These are phyloP conservation scores for Lepidopterella palustris DNA, from an alignment of 495 filamentous ascomycete species.

Conservation along the genomic window DNA sequence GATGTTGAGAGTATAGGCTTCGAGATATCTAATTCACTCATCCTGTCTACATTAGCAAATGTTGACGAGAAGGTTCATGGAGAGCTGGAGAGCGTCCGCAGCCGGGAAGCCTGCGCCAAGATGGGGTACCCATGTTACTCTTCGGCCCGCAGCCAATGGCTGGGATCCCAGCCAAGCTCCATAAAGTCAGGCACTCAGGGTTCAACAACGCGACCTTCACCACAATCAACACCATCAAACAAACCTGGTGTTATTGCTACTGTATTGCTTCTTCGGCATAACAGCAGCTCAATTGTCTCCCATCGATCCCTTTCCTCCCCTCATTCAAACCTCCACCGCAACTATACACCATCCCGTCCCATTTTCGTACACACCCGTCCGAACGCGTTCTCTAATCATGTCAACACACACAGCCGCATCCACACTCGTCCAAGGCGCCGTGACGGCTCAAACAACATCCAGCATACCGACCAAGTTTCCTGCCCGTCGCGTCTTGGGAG, in stretches of 20 bases:
- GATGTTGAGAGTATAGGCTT: too few relatives aligned
- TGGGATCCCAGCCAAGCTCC: neutral
- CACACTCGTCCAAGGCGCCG: conserved; percentile 9
- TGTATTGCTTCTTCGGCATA: neutral
- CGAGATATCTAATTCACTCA: too few relatives aligned
- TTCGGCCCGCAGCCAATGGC: neutral
- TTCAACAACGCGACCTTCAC: neutral
- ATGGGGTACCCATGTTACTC: neutral
- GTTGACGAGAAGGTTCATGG: too few relatives aligned
- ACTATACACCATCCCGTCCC: neutral
- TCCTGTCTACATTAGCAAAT: too few relatives aligned
- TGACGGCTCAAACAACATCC: neutral
- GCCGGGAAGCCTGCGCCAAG: too few relatives aligned
- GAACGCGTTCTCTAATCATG: conserved; percentile 17
- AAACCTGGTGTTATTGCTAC: neutral
- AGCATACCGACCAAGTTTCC: conserved; percentile 13
- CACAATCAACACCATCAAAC: neutral
- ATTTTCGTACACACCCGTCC: neutral
- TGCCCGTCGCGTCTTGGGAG: conserved; percentile 24
- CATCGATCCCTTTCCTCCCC: neutral
- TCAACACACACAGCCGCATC: conserved; percentile 11
- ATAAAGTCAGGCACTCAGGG: neutral
- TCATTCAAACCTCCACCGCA: neutral
- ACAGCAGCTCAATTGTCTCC: neutral
- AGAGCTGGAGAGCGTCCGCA: too few relatives aligned